Evolutionary conservation across 805 yeast genomes (phyloP).

Genomic region (Candida ascalaphidarum): DNA sequence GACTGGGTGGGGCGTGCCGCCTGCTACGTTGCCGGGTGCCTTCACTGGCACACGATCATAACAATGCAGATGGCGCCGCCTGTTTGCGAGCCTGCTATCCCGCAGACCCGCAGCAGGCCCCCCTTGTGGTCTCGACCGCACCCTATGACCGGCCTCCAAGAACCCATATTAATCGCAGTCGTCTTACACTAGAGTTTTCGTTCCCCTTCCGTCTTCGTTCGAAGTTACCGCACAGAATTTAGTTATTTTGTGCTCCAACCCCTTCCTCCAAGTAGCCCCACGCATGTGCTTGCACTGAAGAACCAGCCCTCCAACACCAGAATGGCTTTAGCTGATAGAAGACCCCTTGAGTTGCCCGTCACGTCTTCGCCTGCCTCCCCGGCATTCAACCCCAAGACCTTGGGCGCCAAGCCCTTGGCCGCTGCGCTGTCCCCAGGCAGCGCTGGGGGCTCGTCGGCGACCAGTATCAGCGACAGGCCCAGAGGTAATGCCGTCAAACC

Average conservation of each 20-base stretch:
- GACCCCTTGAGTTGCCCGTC: conserved; percentile 50
- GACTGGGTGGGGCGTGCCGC: too few species aligned
- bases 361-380: conserved; percentile 40
- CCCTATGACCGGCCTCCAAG: too few species aligned
- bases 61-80: too few species aligned
- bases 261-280: not conserved
- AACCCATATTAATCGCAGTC: too few species aligned
- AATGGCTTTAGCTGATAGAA: conserved; percentile 63
- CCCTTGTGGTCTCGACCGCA: too few species aligned
- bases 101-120: too few species aligned
- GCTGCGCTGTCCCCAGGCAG: not conserved
- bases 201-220: not conserved
- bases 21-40: too few species aligned
- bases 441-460: not conserved
- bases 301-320: not conserved
- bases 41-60: too few species aligned
- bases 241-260: conserved; percentile 1
- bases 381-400: conserved; percentile 25
- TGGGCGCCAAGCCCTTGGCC: conserved; percentile 6
- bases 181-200: too few species aligned
- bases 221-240: conserved; percentile 3
- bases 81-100: too few species aligned
- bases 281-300: too few species aligned
- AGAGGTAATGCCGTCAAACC: conserved; percentile 10
- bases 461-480: not conserved